phyloP scores from a whole-genome alignment of 495 filamentous ascomycete genomes.

The Neurospora sp. region DNA sequence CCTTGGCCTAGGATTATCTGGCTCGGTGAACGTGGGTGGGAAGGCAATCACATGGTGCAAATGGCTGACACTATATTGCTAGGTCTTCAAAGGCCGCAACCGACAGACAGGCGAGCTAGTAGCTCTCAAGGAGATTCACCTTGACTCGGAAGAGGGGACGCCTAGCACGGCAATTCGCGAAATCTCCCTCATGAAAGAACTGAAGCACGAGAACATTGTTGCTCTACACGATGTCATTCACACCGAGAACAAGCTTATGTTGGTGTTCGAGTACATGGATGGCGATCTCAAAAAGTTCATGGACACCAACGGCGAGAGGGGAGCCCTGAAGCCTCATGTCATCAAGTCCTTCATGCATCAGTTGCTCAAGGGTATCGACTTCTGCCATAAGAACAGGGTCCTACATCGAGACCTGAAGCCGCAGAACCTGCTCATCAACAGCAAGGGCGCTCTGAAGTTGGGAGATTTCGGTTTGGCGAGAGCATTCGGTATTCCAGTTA shows the following conservation, averaged over 20 bases:
- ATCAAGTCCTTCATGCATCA: conserved; percentile 99
- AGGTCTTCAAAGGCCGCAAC: conserved; percentile 98
- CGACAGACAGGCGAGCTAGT: conserved; percentile 93
- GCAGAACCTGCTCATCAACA: conserved; percentile 91
- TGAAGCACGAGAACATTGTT: conserved; percentile 97
- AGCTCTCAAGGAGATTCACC: conserved; percentile 96
- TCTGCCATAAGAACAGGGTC: conserved; percentile 93
- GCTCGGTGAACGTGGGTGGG: not conserved
- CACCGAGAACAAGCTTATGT: conserved; percentile 98
- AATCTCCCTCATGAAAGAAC: conserved; percentile 97
- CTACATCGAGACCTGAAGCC: conserved; percentile 94
- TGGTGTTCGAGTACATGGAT: conserved; percentile 98
- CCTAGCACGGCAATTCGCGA: conserved; percentile 97
- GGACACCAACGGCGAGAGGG: conserved; percentile 78
- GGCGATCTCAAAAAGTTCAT: conserved; percentile 99
- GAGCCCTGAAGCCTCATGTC: conserved; percentile 68
- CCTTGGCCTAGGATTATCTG: not conserved
- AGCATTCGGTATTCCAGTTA: conserved; percentile 93
- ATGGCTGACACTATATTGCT: not conserved
- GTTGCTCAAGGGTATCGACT: conserved; percentile 84
- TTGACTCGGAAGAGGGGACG: conserved; percentile 97
- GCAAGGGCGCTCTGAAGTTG: conserved; percentile 83
- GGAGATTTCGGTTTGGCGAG: conserved; percentile 89
- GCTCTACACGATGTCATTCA: conserved; percentile 98
- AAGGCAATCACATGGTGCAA: not conserved